These are phyloP conservation scores for Pseudogymnoascus sp. DNA, from an alignment of 2,329 filamentous ascomycete species.

Conservation along the genomic window DNA sequence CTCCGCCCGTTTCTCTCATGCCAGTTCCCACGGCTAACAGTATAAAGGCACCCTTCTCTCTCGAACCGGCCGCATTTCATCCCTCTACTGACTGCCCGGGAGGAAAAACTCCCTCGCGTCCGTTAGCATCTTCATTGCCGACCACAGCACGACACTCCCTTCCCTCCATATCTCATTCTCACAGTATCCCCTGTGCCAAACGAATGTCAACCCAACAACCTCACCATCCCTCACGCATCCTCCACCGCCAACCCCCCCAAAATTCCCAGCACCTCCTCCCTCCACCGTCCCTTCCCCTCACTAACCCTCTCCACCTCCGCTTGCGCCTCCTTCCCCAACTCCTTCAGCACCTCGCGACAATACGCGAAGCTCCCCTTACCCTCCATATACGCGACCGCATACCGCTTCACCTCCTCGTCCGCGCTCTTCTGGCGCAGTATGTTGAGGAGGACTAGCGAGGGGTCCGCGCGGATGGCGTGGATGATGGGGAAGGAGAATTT, in stretches of 20 bases:
- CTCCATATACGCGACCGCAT: constrained; percentile 88
- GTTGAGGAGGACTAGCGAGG: constrained; percentile 75
- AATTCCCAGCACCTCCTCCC: constrained; percentile 54
- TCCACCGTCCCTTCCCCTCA: constrained; percentile 45
- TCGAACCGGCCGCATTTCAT: neutral
- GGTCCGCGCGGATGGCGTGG: constrained; percentile 77
- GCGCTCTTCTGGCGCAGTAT: constrained; percentile 85
- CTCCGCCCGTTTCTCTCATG: neutral
- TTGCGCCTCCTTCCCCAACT: constrained; percentile 56
- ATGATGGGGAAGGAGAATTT: constrained; percentile 97
- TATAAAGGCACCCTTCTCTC: neutral
- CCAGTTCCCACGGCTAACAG: neutral
- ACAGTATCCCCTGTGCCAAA: neutral
- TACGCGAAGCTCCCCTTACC: constrained; percentile 84
- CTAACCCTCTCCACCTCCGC: constrained; percentile 58
- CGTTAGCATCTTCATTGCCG: neutral
- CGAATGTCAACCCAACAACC: neutral
- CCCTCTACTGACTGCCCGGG: neutral
- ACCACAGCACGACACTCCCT: neutral
- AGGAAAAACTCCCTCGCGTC: neutral
- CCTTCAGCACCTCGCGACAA: constrained; percentile 57
- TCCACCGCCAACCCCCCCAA: constrained; percentile 53
- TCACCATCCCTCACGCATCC: neutral
- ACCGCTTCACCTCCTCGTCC: constrained; percentile 81
- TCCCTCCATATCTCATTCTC: neutral